These are phyloP conservation scores for Candida silvatica DNA, from an alignment of 805 yeast genomes.

Conservation along the genomic window DNA sequence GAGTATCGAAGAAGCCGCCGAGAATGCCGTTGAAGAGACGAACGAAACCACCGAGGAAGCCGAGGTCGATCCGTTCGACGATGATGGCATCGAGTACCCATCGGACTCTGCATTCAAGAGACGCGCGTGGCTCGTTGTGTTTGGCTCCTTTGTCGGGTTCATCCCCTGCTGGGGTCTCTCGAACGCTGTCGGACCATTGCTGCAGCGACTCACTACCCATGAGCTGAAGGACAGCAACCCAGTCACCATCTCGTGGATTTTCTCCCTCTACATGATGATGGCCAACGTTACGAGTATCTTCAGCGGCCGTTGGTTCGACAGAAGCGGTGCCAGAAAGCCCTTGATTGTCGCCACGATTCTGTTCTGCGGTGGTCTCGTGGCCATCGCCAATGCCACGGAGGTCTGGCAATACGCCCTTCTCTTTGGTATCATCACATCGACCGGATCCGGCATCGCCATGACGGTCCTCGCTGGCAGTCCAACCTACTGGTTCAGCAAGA, in stretches of 20 bases:
- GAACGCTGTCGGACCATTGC: slow-evolving; percentile 53
- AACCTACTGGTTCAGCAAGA: slow-evolving; percentile 51
- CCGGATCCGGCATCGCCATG: slow-evolving; percentile 49
- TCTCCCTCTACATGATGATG: slow-evolving; percentile 44
- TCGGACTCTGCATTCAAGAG: slow-evolving; percentile 36
- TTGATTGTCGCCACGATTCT: slow-evolving; percentile 27
- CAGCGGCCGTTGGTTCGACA: slow-evolving; percentile 46
- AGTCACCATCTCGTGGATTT: slow-evolving; percentile 55
- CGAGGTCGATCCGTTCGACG: no score
- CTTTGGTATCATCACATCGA: slow-evolving; percentile 46
- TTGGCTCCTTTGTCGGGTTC: slow-evolving; percentile 34
- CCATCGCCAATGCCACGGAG: slow-evolving; percentile 41
- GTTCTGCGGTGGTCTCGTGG: slow-evolving; percentile 35
- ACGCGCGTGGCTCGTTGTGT: slow-evolving; percentile 29
- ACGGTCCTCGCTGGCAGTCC: slow-evolving; percentile 54
- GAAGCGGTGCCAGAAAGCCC: slow-evolving; percentile 42
- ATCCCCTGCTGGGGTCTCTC: slow-evolving; percentile 41
- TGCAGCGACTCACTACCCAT: slow-evolving; percentile 48
- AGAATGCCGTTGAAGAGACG: no score
- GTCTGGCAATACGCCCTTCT: slow-evolving; percentile 55
- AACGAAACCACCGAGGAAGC: no score
- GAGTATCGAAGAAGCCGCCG: no score
- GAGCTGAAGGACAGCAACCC: slow-evolving; percentile 38
- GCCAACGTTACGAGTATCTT: slow-evolving; percentile 29
- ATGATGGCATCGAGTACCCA: slow-evolving; percentile 16